Conservation (phyloP, 1,284 basidiomycete genomes). For the Rhodotorula sp. region DNA sequence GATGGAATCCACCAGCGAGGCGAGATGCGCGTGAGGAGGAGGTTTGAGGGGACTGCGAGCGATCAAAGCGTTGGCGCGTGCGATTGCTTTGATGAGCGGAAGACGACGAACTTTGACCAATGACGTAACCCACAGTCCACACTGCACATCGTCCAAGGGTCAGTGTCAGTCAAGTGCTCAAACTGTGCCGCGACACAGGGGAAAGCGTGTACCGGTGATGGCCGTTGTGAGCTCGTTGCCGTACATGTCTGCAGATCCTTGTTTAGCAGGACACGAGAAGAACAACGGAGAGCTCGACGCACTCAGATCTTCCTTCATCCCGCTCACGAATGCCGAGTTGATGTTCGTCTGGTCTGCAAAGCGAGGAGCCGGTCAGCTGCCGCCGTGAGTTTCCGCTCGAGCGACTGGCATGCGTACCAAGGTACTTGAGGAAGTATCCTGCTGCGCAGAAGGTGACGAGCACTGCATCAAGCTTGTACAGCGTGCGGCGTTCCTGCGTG, state of each 20-base stretch:
- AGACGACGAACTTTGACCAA: no score
- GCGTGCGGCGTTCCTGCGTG: conserved; percentile 44
- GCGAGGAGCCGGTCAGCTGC: not conserved
- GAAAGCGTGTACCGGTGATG: conserved; percentile 46
- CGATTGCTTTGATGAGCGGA: not conserved
- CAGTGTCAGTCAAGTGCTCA: no score
- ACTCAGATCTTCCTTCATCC: conserved; percentile 26
- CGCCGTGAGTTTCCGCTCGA: not conserved
- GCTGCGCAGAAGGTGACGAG: conserved; percentile 46
- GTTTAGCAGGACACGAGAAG: no score
- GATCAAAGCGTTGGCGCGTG: not conserved
- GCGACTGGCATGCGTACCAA: not conserved
- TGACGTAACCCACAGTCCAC: no score
- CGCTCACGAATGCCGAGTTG: conserved; percentile 12
- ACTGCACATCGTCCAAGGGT: no score
- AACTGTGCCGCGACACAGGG: not conserved
- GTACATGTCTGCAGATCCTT: conserved; percentile 40
- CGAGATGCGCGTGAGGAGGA: conserved; percentile 48
- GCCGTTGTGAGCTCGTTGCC: conserved; percentile 49
- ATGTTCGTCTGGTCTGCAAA: conserved; percentile 40
- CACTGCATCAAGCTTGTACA: conserved; percentile 51
- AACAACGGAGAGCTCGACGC: no score
- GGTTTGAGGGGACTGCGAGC: conserved; percentile 47
- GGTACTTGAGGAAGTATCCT: conserved; percentile 49
- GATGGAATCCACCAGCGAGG: conserved; percentile 48